These are phyloP conservation scores for Collybiopsis luxurians DNA, from an alignment of 768 basidiomycete species.

Conservation along the genomic window DNA sequence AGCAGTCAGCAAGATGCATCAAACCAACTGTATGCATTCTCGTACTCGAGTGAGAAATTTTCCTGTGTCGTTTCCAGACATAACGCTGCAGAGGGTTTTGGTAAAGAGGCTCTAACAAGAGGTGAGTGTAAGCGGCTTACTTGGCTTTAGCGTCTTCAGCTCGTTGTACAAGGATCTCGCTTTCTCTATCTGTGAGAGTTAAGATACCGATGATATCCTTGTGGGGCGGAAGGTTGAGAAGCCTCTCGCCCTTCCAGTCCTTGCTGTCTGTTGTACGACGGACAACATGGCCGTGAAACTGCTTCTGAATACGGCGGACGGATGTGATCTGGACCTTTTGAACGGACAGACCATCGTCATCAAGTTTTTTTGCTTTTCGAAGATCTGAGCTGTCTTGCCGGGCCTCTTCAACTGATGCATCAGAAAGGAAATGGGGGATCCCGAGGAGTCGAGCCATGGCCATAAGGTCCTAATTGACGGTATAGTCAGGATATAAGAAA, in stretches of 20 bases:
- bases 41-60: background rate
- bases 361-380: background rate
- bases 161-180: background rate
- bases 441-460: background rate
- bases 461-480: background rate
- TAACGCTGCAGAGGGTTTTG: too few relatives aligned
- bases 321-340: background rate
- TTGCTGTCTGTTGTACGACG: background rate
- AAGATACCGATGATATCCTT: constrained; percentile 14
- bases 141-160: background rate
- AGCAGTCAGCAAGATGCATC: background rate
- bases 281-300: background rate
- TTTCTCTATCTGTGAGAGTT: background rate
- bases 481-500: background rate
- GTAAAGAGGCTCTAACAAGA: too few relatives aligned
- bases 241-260: background rate
- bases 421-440: background rate
- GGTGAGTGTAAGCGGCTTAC: background rate
- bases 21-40: background rate
- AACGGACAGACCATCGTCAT: background rate
- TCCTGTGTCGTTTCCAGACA: background rate
- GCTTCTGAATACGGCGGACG: background rate
- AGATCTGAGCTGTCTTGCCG: background rate
- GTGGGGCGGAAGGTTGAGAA: background rate
- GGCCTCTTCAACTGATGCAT: background rate